These are phyloP conservation scores for Pythium phragmiticola DNA, from an alignment of 352 stramenopile species.

Conservation along the genomic window DNA sequence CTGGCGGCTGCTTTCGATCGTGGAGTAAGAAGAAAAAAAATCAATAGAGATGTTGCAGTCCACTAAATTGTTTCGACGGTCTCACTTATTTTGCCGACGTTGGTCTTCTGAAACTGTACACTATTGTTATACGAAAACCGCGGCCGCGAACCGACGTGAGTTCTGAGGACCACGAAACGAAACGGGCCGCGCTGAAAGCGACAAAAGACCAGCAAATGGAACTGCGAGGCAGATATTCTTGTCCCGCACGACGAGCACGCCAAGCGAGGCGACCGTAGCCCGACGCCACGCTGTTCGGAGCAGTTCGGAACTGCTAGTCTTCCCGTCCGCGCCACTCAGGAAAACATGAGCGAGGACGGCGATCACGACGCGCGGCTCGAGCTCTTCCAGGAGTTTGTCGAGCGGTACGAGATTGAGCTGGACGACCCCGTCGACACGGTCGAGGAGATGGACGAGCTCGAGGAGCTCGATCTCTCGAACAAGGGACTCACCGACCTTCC, in stretches of 20 bases:
- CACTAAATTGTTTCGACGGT: not conserved
- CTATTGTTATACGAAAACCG: not conserved
- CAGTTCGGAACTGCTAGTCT: not conserved
- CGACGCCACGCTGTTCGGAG: not conserved
- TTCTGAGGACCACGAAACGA: not conserved
- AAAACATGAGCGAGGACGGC: conserved; percentile 52
- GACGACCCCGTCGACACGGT: conserved; percentile 60
- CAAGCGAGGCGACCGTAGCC: too few species aligned
- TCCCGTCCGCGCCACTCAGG: not conserved
- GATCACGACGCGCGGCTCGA: conserved; percentile 36
- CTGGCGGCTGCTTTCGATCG: not conserved
- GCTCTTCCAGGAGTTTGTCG: conserved; percentile 56
- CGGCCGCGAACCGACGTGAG: conserved; percentile 8
- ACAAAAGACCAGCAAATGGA: conserved; percentile 7
- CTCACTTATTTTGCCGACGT: too few species aligned
- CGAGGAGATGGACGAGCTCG: conserved; percentile 65
- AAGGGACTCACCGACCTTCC: conserved; percentile 69
- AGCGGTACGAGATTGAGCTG: conserved; percentile 70
- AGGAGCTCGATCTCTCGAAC: conserved; percentile 82
- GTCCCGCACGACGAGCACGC: too few species aligned
- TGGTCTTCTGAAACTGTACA: too few species aligned
- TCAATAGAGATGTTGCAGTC: not conserved
- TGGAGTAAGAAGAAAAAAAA: conserved; percentile 1
- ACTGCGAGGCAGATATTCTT: not conserved
- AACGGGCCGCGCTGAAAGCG: conserved; percentile 4